These are phyloP conservation scores for Desmodesmus armatus DNA, from an alignment of 139 green algal genomes.

Conservation along the genomic window DNA sequence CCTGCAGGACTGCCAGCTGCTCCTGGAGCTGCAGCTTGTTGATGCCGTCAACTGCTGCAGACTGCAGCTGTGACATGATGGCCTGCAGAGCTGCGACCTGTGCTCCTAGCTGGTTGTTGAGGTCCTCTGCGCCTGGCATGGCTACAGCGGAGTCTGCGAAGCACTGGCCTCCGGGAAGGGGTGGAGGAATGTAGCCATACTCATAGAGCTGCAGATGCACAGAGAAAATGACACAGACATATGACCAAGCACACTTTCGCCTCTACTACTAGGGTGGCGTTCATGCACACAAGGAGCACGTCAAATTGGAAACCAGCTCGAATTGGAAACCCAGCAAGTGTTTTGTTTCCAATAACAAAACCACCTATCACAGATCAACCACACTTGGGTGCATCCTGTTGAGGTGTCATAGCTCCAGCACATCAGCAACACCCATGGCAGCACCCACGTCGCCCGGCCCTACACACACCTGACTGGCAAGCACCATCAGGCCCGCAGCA, in stretches of 20 bases:
- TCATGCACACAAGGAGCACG: too few species aligned
- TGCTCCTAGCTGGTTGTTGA: constrained; percentile 18
- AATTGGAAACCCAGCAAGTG: too few species aligned
- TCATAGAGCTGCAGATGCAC: constrained; percentile 23
- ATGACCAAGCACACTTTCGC: not conserved
- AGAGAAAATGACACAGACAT: not conserved
- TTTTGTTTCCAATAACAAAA: too few species aligned
- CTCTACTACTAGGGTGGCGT: not conserved
- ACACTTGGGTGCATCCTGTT: not conserved
- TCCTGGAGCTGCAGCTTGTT: constrained; percentile 23
- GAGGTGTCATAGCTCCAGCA: not conserved
- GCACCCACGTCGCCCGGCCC: not conserved
- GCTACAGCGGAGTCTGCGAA: constrained; percentile 29
- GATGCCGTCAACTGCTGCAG: constrained; percentile 20
- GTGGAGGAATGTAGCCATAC: constrained; percentile 47
- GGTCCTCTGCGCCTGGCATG: constrained; percentile 7
- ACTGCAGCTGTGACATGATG: constrained; percentile 20
- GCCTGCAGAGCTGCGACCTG: constrained; percentile 33
- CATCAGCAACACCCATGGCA: not conserved
- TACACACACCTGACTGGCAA: constrained; percentile 32
- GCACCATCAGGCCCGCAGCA: constrained; percentile 26
- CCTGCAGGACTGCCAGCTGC: constrained; percentile 32
- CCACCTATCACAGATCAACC: not conserved
- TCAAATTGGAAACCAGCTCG: too few species aligned
- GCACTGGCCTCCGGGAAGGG: constrained; percentile 41